Percentiles rank a stretch among this genome's conserved stretches.
These are phyloP conservation scores for Candida yuanshanica DNA, from an alignment of 805 yeast genomes.

Conservation along the genomic window DNA sequence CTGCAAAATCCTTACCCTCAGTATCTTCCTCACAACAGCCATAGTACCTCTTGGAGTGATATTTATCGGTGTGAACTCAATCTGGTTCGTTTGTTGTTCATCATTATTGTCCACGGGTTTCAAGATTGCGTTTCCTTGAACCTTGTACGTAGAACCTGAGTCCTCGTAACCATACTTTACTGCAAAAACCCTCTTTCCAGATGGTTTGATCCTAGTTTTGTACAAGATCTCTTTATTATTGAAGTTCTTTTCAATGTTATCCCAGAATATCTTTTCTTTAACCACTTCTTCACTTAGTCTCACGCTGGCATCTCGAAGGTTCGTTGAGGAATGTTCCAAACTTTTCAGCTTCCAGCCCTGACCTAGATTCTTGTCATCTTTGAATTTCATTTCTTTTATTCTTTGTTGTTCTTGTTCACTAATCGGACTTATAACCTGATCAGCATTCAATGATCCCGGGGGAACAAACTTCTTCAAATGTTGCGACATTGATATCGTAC, in stretches of 20 bases:
- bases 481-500: constrained; percentile 83
- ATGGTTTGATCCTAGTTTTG: constrained; percentile 54
- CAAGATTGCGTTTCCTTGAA: constrained; percentile 68
- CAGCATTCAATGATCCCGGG: constrained; percentile 61
- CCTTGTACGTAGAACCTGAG: constrained; percentile 70
- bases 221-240: constrained; percentile 55
- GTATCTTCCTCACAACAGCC: constrained; percentile 37
- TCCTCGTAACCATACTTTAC: constrained; percentile 90
- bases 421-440: constrained; percentile 22
- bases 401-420: constrained; percentile 14
- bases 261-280: constrained; percentile 69
- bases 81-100: constrained; percentile 19
- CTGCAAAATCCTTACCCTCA: constrained; percentile 55
- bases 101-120: constrained; percentile 37
- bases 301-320: constrained; percentile 45
- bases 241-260: constrained; percentile 27
- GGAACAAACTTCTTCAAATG: constrained; percentile 70
- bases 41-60: constrained; percentile 22
- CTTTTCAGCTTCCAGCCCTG: constrained; percentile 83
- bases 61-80: constrained; percentile 35
- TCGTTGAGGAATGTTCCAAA: constrained; percentile 46
- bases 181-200: constrained; percentile 53
- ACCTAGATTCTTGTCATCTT: constrained; percentile 24
- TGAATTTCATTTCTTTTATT: constrained; percentile 14
- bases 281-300: constrained; percentile 48